A percentile compares a stretch with the other conserved stretches of the same genome.
These are phyloP conservation scores for Strobilomyces dryophilus DNA, from an alignment of 768 basidiomycete species.

Conservation along the genomic window DNA sequence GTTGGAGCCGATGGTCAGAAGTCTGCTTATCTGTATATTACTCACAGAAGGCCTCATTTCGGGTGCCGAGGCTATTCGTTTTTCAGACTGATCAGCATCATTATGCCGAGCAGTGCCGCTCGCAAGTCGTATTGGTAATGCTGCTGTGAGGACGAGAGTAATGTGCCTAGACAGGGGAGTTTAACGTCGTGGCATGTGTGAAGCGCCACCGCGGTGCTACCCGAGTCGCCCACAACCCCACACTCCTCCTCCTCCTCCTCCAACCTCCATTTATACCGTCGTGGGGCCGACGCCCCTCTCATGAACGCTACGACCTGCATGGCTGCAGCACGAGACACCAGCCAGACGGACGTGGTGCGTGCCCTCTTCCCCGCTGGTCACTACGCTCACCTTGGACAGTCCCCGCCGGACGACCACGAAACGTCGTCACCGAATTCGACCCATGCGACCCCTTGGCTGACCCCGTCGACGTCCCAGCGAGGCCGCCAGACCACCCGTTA, in stretches of 20 bases:
- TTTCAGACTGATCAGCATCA: no score
- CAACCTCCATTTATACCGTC: not conserved
- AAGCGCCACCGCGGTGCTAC: not conserved
- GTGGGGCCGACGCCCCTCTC: conserved; percentile 9
- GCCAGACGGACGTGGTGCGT: conserved; percentile 20
- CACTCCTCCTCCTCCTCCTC: not conserved
- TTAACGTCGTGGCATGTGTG: not conserved
- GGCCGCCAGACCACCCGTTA: conserved; percentile 46
- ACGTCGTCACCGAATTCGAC: conserved; percentile 8
- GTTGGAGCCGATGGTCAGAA: no score
- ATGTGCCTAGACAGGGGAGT: no score
- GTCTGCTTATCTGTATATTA: no score
- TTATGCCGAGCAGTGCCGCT: no score
- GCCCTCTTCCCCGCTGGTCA: not conserved
- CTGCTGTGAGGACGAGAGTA: no score
- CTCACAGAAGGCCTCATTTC: no score
- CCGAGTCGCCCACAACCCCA: not conserved
- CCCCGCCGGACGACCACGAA: conserved; percentile 3
- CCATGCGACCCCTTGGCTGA: conserved; percentile 11
- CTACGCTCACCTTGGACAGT: conserved; percentile 12
- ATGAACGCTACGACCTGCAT: conserved; percentile 11
- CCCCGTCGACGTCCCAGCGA: conserved; percentile 40
- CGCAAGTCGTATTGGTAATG: no score
- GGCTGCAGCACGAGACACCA: conserved; percentile 11
- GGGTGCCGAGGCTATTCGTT: no score